Conservation (phyloP, 345 rosid species). For the Crucihimalaya himalaica region DNA sequence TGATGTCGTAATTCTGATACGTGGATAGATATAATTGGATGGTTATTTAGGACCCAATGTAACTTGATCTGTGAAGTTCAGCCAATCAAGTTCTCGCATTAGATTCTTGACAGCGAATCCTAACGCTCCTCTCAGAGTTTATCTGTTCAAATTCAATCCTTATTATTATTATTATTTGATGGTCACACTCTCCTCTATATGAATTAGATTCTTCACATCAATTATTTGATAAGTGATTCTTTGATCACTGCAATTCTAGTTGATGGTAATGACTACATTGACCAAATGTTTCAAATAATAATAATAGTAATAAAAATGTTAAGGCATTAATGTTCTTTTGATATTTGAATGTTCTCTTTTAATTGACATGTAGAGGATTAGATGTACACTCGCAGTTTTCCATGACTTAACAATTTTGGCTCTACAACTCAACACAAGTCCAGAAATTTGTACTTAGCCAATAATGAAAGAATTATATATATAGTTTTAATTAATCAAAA, state of each 20-base stretch:
- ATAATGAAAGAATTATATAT: not conserved
- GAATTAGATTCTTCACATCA: slow-evolving; percentile 12
- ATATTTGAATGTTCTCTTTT: not conserved
- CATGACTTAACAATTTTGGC: not conserved
- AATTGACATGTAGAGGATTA: not conserved
- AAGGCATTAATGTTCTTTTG: not conserved
- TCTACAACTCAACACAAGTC: not conserved
- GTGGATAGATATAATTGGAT: not conserved
- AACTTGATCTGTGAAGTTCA: not conserved
- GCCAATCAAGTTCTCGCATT: slow-evolving; percentile 42
- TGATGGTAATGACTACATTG: not conserved
- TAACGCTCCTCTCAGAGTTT: slow-evolving; percentile 43
- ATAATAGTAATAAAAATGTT: too few relatives aligned
- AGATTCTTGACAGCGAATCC: slow-evolving; percentile 40
- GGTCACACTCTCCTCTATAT: not conserved
- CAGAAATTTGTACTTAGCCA: not conserved
- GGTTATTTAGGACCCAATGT: not conserved
- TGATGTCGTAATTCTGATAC: not conserved
- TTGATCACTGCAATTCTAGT: not conserved
- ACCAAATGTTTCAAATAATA: too few relatives aligned
- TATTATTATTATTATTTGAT: not conserved
- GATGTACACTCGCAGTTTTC: not conserved
- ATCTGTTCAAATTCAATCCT: slow-evolving; percentile 12
- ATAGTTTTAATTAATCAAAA: not conserved
- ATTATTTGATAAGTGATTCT: not conserved